phyloP scores from a whole-genome alignment of 208 protist genomes.

The Leishmania tarentolae region DNA sequence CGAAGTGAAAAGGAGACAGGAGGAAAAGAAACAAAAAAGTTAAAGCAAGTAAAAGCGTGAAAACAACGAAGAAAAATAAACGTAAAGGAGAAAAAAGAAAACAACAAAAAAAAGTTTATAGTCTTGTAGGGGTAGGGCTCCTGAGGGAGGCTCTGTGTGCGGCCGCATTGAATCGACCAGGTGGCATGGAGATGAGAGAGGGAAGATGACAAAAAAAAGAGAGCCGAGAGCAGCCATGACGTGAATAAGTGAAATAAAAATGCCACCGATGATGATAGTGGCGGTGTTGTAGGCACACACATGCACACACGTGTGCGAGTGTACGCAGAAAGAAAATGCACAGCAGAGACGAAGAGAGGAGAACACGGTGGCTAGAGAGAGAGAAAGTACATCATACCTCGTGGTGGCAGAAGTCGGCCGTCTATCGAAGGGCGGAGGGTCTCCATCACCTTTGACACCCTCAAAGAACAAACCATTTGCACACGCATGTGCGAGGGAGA shows the following conservation, averaged over 20 bases:
- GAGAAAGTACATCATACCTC: neutral
- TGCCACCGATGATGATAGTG: neutral
- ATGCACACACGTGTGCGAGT: neutral
- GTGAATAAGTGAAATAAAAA: neutral
- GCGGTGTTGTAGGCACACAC: neutral
- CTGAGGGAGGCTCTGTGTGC: neutral
- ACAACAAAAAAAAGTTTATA: neutral
- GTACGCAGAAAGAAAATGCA: neutral
- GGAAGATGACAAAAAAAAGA: neutral
- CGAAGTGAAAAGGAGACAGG: neutral
- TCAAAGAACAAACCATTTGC: neutral
- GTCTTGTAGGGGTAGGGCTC: neutral
- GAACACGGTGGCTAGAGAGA: neutral
- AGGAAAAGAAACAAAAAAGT: neutral
- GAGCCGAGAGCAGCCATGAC: neutral
- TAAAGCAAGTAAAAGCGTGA: constrained; percentile 1
- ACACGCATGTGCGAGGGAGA: neutral
- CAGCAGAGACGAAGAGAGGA: neutral
- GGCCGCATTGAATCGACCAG: too few species aligned
- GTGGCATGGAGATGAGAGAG: neutral
- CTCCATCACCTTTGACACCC: neutral
- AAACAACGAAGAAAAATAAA: neutral
- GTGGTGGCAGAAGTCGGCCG: neutral
- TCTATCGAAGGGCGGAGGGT: neutral
- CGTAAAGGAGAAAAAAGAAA: neutral